Base-by-base conservation (phyloP, 1,284 basidiomycete species). In the Irpex sp. region DNA sequence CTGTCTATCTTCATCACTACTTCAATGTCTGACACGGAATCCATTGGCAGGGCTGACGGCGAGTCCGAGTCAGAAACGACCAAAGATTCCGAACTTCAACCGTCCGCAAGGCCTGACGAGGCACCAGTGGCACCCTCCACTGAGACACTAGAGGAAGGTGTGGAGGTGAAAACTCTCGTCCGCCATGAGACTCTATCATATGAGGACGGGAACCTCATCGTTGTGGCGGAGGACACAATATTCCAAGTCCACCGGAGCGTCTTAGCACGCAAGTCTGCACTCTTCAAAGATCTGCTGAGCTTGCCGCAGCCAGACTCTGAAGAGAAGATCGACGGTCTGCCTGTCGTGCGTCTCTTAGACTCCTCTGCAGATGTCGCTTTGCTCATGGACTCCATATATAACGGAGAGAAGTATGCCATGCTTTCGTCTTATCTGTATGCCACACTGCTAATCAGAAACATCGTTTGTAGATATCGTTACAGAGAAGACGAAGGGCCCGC, bases 221-320 rank as follows among this genome's bases (percentile, higher is more conserved):
- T 61, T n/a, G 49, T 61, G 8, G 60, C 60, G 5, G 60, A 51
- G 39, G 58, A 47, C 49, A 54, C 51, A 16, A 28, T 51, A 23
- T 57, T 42, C 49, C 35, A 48, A 48, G 60, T 57, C 16, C 56
- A 58, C 42, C 56, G 56, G 18, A 54, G 56, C 37, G 60, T 58
- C 33, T 35, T 61, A 14, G 55, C 60, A 48, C 60, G 60, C 51
- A 61, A 61, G 33, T 61, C 60, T 12, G 60, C 60, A 5, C 35
- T 61, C 36, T 61, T 61, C 60, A 61, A 61, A 36, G 60, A 61
- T 35, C 56, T 61, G 5, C 39, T 61, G 35, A 61, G 60, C 19
- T 47, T 61, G 14, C 60, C 60, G 10, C 60, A 61, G 49, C 60
- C 60, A 8, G 60, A 61, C 23, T 33, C 56, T 21, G 60, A 53